Base-by-base conservation (phyloP, 805 yeast species). In the Nakazawaea ishiwadae region DNA sequence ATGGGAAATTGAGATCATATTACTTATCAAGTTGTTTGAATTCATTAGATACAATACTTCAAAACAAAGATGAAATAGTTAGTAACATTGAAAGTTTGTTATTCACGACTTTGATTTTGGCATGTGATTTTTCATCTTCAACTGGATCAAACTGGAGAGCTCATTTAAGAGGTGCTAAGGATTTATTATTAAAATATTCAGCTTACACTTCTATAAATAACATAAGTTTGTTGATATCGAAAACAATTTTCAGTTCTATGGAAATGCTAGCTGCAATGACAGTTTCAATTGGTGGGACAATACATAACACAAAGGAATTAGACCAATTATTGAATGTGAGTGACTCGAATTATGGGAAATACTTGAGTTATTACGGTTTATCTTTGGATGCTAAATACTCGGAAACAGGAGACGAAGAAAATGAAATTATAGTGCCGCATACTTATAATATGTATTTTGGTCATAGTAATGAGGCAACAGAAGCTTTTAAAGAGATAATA, bases 81-180 rank as follows among this genome's bases (percentile, higher is more conserved):
- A 68, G 73, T 28, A 81, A 83, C 50, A 79, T 83, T 24, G 91
- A 84, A 51, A 78, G 86, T 0, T 72, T 84, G 5, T 66, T 84
- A 11, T 56, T 84, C 24, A 84, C 93, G 0, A 84, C 83, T 2
- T 65, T 84, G 28, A 63, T 84, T 21, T 61, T 84, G 18, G 84
- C 90, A 0, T 69, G 80, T 1, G 81, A 80, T 24, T 78, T 76
- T 51, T 81, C 85, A 0, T 69, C 78, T 2, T 71, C 77, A 6
- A 63, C 68, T 7, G 77, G 75, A 37, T 73, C 76, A 28, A 74
- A 75, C 48, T 81, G 88, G 89, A 62, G 84, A 44, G 76, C 83
- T 0, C 88, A 81, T 60, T 59, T 81, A 14, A 59, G 75, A 48
- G 87, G 87, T 11, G 87, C 86, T 1, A 80, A 79, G 51, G 84